A percentile compares a stretch with the other conserved stretches of the same genome.
These are phyloP conservation scores for Penicillium herquei DNA, from an alignment of 495 filamentous ascomycete genomes.

Conservation along the genomic window DNA sequence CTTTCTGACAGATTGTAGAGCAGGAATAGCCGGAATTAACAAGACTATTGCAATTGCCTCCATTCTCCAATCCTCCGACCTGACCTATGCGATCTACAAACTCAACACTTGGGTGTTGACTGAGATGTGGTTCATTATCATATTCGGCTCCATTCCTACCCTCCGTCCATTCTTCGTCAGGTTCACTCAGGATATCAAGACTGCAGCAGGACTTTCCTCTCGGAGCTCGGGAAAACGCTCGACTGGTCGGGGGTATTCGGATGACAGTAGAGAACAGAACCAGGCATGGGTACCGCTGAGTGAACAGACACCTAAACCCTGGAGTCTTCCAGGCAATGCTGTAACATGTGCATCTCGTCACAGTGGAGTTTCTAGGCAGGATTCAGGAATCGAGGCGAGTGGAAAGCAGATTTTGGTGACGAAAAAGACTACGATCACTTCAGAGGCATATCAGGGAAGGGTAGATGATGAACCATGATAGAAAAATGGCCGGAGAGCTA, in stretches of 20 bases:
- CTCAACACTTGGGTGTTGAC: slow-evolving; percentile 29
- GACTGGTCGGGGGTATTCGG: background rate
- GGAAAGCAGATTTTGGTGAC: slow-evolving; percentile 8
- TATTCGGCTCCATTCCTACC: slow-evolving; percentile 28
- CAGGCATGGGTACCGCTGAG: slow-evolving; percentile 13
- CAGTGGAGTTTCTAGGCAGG: background rate
- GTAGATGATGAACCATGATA: background rate
- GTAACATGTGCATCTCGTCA: slow-evolving; percentile 1
- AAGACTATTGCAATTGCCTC: slow-evolving; percentile 26
- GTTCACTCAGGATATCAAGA: slow-evolving; percentile 19
- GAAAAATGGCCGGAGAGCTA: too few species aligned
- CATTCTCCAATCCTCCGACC: slow-evolving; percentile 16
- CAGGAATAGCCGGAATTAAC: slow-evolving; percentile 26
- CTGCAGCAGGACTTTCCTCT: slow-evolving; percentile 6
- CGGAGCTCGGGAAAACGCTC: slow-evolving; percentile 1
- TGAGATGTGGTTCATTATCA: slow-evolving; percentile 32
- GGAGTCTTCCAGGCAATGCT: background rate
- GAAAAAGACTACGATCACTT: slow-evolving; percentile 4
- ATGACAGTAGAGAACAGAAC: slow-evolving; percentile 2
- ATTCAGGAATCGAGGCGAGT: background rate
- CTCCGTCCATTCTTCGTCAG: slow-evolving; percentile 23
- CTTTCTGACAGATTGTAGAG: slow-evolving; percentile 8
- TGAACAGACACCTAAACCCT: slow-evolving; percentile 1
- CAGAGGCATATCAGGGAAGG: background rate
- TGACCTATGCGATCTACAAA: slow-evolving; percentile 20